Evolutionary conservation across 176 grass and related monocot species (phyloP).

Genomic region (Leersia perrieri): DNA sequence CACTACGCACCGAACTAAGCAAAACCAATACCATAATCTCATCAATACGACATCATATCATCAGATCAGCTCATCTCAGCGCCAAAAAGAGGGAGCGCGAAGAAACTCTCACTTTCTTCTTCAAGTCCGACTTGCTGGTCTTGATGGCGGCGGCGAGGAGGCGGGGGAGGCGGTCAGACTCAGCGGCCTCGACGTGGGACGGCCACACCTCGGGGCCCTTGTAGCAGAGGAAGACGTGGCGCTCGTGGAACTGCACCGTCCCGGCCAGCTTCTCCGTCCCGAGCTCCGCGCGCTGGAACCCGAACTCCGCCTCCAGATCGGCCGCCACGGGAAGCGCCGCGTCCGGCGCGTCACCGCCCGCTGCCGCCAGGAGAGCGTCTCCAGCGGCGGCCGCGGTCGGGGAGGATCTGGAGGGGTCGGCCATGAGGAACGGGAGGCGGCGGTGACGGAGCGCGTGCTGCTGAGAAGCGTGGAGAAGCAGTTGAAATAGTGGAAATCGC

Average conservation of each 20-base stretch:
- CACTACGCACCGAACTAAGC: background rate
- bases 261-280: constrained; percentile 65
- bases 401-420: constrained; percentile 46
- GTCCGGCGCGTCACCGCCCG: constrained; percentile 32
- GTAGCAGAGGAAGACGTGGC: constrained; percentile 94
- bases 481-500: constrained; percentile 26
- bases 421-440: constrained; percentile 42
- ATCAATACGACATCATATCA: background rate
- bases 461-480: background rate
- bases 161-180: constrained; percentile 76
- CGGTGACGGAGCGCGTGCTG: constrained; percentile 14
- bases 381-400: constrained; percentile 33
- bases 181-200: constrained; percentile 66
- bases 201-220: constrained; percentile 86
- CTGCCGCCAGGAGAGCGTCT: constrained; percentile 21
- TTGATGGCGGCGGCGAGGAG: constrained; percentile 70
- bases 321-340: constrained; percentile 2
- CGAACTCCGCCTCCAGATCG: constrained; percentile 55
- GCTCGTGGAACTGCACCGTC: constrained; percentile 74
- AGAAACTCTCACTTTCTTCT: constrained; percentile 59
- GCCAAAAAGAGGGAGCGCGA: background rate
- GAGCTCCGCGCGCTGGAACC: constrained; percentile 74
- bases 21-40: background rate
- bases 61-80: constrained; percentile 8
- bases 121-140: constrained; percentile 50